These are phyloP conservation scores for Salinomyces thailandicus DNA, from an alignment of 2,329 filamentous ascomycete genomes.

Conservation along the genomic window DNA sequence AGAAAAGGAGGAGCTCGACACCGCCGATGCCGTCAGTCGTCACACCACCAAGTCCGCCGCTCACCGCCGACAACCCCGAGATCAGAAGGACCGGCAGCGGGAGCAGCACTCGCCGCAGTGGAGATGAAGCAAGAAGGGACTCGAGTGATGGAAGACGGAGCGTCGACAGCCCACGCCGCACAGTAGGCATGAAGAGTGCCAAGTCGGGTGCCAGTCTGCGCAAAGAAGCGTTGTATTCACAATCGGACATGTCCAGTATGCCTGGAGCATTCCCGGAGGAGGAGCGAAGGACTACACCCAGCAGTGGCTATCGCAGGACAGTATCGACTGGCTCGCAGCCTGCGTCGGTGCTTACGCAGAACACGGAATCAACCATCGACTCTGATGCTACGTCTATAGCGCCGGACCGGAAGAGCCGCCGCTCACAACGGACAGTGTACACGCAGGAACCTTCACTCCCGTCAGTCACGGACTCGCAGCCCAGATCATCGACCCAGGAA, in stretches of 20 bases:
- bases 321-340: conserved; percentile 26
- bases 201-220: conserved; percentile 35
- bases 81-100: conserved; percentile 35
- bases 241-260: conserved; percentile 34
- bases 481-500: conserved; percentile 35
- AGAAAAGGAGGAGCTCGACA: conserved; percentile 20
- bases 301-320: conserved; percentile 26
- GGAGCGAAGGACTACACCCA: conserved; percentile 29
- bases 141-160: conserved; percentile 31
- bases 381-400: conserved; percentile 38
- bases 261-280: conserved; percentile 25
- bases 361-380: conserved; percentile 24
- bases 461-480: conserved; percentile 35
- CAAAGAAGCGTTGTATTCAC: conserved; percentile 26
- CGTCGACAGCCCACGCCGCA: conserved; percentile 29
- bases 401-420: conserved; percentile 27
- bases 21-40: conserved; percentile 13
- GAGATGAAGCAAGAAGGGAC: conserved; percentile 27
- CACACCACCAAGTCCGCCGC: conserved; percentile 39
- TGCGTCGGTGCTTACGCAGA: conserved; percentile 29
- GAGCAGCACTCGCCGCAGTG: conserved; percentile 33
- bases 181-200: conserved; percentile 27
- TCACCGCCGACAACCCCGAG: conserved; percentile 36
- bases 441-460: conserved; percentile 31
- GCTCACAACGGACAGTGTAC: conserved; percentile 25